These are phyloP conservation scores for Fonsecaea pedrosoi DNA, from an alignment of 2,329 filamentous ascomycete genomes.

Conservation along the genomic window DNA sequence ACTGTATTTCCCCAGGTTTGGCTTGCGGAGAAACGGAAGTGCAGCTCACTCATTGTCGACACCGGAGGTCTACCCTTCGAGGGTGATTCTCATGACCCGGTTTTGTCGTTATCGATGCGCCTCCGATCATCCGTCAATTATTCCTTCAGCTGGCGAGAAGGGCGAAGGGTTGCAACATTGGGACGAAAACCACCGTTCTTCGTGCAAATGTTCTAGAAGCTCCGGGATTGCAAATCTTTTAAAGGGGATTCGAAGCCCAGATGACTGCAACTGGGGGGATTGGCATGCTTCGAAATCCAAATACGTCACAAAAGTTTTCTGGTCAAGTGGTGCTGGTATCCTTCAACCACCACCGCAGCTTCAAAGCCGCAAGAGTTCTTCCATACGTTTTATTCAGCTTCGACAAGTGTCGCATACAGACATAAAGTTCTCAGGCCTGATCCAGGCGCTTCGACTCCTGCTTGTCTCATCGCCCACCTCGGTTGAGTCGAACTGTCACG, in stretches of 20 bases:
- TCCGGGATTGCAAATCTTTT: background rate
- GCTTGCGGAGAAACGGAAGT: slow-evolving; percentile 34
- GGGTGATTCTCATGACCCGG: slow-evolving; percentile 1
- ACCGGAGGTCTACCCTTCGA: background rate
- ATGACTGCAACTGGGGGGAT: background rate
- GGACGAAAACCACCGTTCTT: slow-evolving; percentile 16
- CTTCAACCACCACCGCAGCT: background rate
- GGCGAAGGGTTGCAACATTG: slow-evolving; percentile 8
- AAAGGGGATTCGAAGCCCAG: slow-evolving; percentile 3
- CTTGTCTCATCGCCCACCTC: slow-evolving; percentile 1
- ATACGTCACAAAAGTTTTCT: slow-evolving; percentile 18
- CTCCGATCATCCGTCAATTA: slow-evolving; percentile 29
- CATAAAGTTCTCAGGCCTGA: slow-evolving; percentile 8
- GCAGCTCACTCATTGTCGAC: slow-evolving; percentile 10
- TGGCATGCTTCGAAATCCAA: slow-evolving; percentile 2
- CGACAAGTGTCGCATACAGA: background rate
- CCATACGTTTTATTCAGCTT: background rate
- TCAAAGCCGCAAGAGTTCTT: background rate
- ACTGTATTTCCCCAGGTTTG: slow-evolving; percentile 22
- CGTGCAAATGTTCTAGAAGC: slow-evolving; percentile 16
- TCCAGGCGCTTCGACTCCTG: slow-evolving; percentile 17
- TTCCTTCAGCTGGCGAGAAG: slow-evolving; percentile 22
- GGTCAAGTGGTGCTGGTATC: slow-evolving; percentile 16
- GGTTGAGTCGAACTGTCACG: slow-evolving; percentile 14
- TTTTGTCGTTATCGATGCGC: background rate